Evolutionary conservation across 352 stramenopile species (phyloP), one percentile per base, ranked within the genome.

Genomic region (Paralagenidium karlingii): DNA sequence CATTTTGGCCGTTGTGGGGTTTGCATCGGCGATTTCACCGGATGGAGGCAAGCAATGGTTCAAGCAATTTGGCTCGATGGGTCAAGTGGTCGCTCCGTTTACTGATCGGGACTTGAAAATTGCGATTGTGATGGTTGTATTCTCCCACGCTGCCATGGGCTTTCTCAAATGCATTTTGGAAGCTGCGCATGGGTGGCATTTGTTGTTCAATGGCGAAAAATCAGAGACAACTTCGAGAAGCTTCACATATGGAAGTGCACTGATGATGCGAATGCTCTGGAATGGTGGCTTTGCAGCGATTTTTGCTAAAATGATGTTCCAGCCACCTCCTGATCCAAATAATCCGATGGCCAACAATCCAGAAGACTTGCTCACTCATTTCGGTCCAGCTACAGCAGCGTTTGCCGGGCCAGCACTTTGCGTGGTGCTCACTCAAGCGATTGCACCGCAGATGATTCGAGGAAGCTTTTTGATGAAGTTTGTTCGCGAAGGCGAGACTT

Each of bases 141-240:
- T 81, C 24, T 62, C 55, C 34, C 55, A 80, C 15, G 61, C 65
- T 19, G 21, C 63, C 12, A 53, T 82, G 24, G 57, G 52, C 2
- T 71, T 71, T 19, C 33, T 71, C 30, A 85, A 85, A 40, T 80
- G 63, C 34, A 43, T 82, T 25, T 37, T 85, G 20, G 71, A 85
- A 46, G 61, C 69, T 8, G 67, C 53, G 27, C 71, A 85, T 24
- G 71, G 68, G 0, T 85, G 69, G 65, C 66, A 82, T 24, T 45
- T 85, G 30, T 34, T 85, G 7, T 43, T 58, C 2, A 66, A 61
- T 0, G 55, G 57, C 13, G 70, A 85, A 42, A 51, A 34, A 19
- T 71, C 65, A 18, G 51, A 50, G 2, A 59, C 63, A 0, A 77
- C 68, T 12, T 82, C 65, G 5, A 51, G 65, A 8, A 80, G 63